Evolutionary conservation across 1,139 yeast genomes (phyloP).

Genomic region (Debaryomyces subglobosus): DNA sequence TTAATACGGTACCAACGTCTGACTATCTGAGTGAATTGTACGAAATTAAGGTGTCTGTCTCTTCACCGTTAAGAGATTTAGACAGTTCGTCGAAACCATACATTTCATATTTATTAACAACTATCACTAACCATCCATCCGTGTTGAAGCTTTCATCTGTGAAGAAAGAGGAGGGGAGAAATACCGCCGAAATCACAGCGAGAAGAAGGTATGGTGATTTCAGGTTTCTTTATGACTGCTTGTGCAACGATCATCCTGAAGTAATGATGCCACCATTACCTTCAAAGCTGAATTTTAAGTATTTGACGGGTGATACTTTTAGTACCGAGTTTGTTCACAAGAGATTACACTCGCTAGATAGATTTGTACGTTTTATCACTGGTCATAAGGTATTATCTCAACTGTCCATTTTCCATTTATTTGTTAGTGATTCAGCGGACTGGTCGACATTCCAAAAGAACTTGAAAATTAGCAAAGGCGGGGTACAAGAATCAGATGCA

Average conservation of each 20-base stretch:
- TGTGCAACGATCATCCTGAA: constrained; percentile 79
- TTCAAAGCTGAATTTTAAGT: constrained; percentile 87
- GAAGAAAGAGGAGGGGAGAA: constrained; percentile 13
- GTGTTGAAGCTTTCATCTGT: constrained; percentile 35
- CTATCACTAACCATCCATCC: constrained; percentile 54
- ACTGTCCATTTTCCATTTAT: constrained; percentile 73
- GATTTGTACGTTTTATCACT: constrained; percentile 74
- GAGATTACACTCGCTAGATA: constrained; percentile 79
- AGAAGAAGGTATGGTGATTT: constrained; percentile 86
- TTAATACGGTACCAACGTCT: not conserved
- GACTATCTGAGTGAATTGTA: not conserved
- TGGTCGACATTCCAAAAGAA: constrained; percentile 82
- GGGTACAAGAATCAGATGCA: constrained; percentile 21
- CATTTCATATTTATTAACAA: constrained; percentile 77
- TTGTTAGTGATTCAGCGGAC: constrained; percentile 73
- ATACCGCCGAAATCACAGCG: constrained; percentile 51
- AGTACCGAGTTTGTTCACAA: constrained; percentile 78
- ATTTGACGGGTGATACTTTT: constrained; percentile 92
- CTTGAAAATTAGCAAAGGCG: constrained; percentile 45
- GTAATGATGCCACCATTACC: constrained; percentile 92
- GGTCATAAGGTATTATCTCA: constrained; percentile 72
- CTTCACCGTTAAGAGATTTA: constrained; percentile 74
- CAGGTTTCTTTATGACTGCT: constrained; percentile 71
- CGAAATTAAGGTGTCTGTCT: constrained; percentile 38
- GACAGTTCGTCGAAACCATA: constrained; percentile 79